phyloP scores from a whole-genome alignment of 352 stramenopile genomes.

The Phytophthora ramorum region DNA sequence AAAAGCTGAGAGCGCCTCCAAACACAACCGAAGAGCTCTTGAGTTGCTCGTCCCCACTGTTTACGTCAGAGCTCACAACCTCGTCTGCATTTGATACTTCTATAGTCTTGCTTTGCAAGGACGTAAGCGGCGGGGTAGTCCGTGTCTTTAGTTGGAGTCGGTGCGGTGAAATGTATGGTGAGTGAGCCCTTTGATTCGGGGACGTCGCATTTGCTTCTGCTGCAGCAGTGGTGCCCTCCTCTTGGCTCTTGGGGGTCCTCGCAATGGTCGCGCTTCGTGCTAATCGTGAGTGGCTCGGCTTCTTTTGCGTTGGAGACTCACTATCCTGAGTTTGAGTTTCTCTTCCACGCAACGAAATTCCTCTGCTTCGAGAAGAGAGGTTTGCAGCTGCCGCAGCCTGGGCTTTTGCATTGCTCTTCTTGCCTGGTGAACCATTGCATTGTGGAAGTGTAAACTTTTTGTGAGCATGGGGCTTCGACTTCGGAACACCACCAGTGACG shows the following conservation, averaged over 20 bases:
- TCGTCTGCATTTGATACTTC: neutral
- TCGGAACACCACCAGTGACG: constrained; percentile 38
- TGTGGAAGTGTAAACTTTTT: constrained; percentile 50
- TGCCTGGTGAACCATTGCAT: constrained; percentile 45
- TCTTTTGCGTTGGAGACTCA: constrained; percentile 3
- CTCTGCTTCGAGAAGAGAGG: constrained; percentile 11
- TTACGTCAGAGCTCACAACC: neutral
- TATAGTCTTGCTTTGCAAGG: constrained; percentile 8
- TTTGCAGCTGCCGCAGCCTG: constrained; percentile 24
- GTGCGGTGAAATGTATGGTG: constrained; percentile 19
- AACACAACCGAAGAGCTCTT: constrained; percentile 25
- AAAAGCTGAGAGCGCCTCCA: constrained; percentile 49
- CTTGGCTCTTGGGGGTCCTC: neutral
- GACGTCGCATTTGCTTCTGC: neutral
- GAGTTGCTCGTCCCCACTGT: neutral
- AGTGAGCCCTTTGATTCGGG: constrained; percentile 9
- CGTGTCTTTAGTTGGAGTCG: constrained; percentile 10
- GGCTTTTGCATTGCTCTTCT: constrained; percentile 14
- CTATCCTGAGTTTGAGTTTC: neutral
- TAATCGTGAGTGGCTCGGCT: constrained; percentile 22
- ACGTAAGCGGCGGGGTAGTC: constrained; percentile 22
- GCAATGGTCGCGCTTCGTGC: constrained; percentile 12
- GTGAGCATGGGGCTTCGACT: constrained; percentile 47
- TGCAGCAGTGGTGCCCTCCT: neutral
- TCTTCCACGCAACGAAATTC: neutral